These are phyloP conservation scores for Thalassiosira profunda DNA, from an alignment of 108 stramenopile genomes.

Conservation along the genomic window DNA sequence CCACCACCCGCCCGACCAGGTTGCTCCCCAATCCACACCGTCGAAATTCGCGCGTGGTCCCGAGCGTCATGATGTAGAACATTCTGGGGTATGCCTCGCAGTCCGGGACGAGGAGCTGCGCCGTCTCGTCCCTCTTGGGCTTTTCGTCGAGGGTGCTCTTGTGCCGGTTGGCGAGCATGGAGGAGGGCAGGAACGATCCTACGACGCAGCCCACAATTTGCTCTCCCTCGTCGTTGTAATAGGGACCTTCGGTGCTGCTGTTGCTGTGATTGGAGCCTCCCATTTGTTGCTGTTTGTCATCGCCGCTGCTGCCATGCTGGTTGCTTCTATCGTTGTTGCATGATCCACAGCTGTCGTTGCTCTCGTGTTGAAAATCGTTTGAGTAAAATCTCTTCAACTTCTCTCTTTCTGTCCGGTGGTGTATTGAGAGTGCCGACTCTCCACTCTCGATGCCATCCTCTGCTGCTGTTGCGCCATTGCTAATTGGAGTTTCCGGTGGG, in stretches of 20 bases:
- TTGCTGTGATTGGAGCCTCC: conserved; percentile 4
- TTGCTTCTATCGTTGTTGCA: too few relatives aligned
- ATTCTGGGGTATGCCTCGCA: conserved; percentile 37
- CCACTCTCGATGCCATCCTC: neutral
- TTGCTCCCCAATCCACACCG: conserved; percentile 65
- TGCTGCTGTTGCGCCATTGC: neutral
- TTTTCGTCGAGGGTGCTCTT: too few relatives aligned
- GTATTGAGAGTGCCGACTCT: neutral
- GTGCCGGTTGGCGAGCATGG: neutral
- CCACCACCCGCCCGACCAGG: conserved; percentile 59
- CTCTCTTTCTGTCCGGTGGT: neutral
- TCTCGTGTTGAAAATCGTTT: conserved; percentile 25
- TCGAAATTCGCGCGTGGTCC: conserved; percentile 65
- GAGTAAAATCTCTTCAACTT: conserved; percentile 26
- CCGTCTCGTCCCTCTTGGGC: conserved; percentile 23
- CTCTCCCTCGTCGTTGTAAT: conserved; percentile 10
- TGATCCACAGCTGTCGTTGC: too few relatives aligned
- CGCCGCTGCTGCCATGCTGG: neutral
- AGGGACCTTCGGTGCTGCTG: neutral
- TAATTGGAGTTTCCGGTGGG: too few relatives aligned
- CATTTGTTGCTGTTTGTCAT: neutral
- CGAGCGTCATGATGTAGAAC: conserved; percentile 92
- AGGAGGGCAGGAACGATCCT: conserved; percentile 35
- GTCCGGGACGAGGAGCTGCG: conserved; percentile 52
- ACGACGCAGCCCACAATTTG: conserved; percentile 47